Base-by-base conservation (phyloP, 345 rosid genomes). In the Eucalyptus polybractea region DNA sequence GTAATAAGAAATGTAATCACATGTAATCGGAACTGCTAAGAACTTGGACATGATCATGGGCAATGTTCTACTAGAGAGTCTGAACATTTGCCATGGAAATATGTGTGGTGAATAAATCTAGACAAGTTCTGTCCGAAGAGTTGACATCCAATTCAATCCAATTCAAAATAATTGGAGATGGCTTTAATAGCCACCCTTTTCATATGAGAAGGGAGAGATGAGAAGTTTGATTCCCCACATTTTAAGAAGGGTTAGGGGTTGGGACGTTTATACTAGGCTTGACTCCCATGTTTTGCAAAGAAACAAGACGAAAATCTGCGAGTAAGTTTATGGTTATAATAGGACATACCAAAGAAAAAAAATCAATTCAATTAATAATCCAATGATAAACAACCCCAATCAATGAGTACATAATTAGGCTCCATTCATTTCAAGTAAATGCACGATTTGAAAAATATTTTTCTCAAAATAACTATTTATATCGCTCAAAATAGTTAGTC, bases 221-320 rank as follows among this genome's bases (percentile, higher is more conserved):
- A 19, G 0, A 10, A 53, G 58, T 53, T 53, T 4, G 5, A 53
- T 53, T 53, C 10, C 8, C 0, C 24, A 53, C 10, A 7, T 19
- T 53, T 19, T 53, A 0, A 19, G 58, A 0, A 53, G 24, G 58
- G 10, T 53, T 53, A 53, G 10, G 7, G 24, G 4, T 53, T 53
- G 4, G 10, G 58, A 53, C 10, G 1, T 53, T 53, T 53, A 53
- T 19, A 53, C 1, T 10, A 53, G 10, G 4, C 24, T 19, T 7
- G 24, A 19, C 22, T 53, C 58, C 2, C 58, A 7, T 0, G 5
- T 8, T 53, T 0, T 53, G 0, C 4, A 51, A 51, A 51, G 22
- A 17, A 21, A 7, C 5, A 7, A 0, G 5, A 53, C 0, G 10
- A 53, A 19, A 53, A 19, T 19, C 10, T 53, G 5, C 1, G 2